phyloP scores from a whole-genome alignment of 331 rosid genomes.

The Malus hybrid region DNA sequence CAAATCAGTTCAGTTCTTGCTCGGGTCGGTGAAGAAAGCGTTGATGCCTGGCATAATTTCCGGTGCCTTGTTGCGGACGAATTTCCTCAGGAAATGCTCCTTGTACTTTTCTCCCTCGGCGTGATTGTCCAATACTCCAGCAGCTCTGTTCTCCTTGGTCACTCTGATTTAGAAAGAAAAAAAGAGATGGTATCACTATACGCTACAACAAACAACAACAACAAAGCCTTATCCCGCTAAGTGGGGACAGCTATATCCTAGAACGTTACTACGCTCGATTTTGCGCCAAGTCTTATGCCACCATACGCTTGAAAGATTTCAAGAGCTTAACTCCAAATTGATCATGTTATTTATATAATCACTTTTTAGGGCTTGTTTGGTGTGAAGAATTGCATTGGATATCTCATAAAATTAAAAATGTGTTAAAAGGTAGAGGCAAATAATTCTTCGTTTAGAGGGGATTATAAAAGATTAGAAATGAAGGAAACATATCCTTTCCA shows the following conservation, averaged over 20 bases:
- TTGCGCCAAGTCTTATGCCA: too few species aligned
- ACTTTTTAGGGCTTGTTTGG: background rate
- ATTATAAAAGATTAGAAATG: too few species aligned
- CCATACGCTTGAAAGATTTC: background rate
- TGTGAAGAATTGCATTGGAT: too few species aligned
- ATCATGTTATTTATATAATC: background rate
- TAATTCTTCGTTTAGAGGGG: background rate
- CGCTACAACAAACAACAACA: background rate
- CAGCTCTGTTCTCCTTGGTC: slow-evolving; percentile 63
- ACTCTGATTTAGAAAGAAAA: slow-evolving; percentile 31
- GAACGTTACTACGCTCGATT: too few species aligned
- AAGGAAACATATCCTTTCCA: background rate
- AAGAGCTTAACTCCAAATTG: background rate
- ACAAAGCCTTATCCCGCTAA: too few species aligned
- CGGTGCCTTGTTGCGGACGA: slow-evolving; percentile 61
- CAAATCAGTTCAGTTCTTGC: slow-evolving; percentile 30
- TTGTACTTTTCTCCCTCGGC: slow-evolving; percentile 79
- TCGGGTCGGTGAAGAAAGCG: slow-evolving; percentile 64
- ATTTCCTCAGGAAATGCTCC: slow-evolving; percentile 69
- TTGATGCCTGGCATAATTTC: slow-evolving; percentile 88
- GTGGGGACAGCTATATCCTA: too few species aligned
- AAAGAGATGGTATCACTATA: background rate
- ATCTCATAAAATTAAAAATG: background rate
- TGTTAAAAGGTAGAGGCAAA: background rate
- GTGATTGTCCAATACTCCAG: slow-evolving; percentile 81